A percentile compares a stretch with the other conserved stretches of the same genome.
These are phyloP conservation scores for Spinacia oleracea DNA, from an alignment of 179 eudicot genomes.

Conservation along the genomic window DNA sequence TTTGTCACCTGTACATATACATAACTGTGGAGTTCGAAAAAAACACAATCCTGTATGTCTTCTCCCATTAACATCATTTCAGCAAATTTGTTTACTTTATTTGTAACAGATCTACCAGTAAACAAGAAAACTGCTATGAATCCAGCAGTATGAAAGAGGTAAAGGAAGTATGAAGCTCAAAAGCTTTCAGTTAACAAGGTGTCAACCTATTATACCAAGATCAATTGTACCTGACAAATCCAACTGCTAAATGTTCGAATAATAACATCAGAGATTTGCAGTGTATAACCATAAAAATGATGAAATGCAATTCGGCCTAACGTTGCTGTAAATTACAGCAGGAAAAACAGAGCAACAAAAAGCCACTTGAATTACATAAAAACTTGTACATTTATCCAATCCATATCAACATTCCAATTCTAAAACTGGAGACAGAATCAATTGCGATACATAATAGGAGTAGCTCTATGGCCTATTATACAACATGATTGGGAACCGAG, in stretches of 20 bases:
- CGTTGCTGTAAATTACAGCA: slow-evolving; percentile 2
- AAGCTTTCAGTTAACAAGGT: no score
- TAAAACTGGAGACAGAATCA: slow-evolving; percentile 24
- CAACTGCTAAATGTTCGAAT: not conserved
- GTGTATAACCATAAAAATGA: not conserved
- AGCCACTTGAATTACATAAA: not conserved
- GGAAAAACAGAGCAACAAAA: not conserved
- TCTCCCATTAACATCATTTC: not conserved
- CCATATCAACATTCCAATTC: slow-evolving; percentile 20
- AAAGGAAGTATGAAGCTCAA: no score
- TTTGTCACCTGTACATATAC: no score
- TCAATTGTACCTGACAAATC: not conserved
- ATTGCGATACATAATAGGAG: slow-evolving; percentile 18
- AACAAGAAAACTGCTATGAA: no score
- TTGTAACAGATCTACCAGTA: not conserved
- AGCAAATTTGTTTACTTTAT: no score
- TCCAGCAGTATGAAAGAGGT: not conserved
- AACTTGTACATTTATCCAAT: slow-evolving; percentile 7
- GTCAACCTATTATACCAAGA: not conserved
- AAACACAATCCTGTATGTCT: no score
- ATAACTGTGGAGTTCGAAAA: no score
- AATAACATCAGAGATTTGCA: not conserved
- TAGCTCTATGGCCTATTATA: slow-evolving; percentile 30
- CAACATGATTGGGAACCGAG: slow-evolving; percentile 20
- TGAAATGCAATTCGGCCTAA: not conserved